Conservation (phyloP, 2,329 filamentous ascomycete genomes). For the Stagonosporopsis cucurbitacearum region DNA sequence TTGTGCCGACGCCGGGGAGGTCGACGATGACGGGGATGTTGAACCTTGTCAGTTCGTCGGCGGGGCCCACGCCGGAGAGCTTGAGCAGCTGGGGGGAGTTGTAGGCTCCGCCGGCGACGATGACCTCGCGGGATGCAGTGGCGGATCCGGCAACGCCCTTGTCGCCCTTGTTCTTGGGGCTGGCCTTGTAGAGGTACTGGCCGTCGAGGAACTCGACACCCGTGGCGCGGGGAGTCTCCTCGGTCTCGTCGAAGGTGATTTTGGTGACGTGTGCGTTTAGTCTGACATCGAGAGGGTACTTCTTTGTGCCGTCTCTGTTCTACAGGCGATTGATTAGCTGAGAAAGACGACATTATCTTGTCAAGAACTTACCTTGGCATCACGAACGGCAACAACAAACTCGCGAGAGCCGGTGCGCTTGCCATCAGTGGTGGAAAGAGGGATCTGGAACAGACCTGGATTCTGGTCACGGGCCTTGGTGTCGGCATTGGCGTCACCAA, state of each 20-base stretch:
- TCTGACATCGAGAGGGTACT: slow-evolving; percentile 63
- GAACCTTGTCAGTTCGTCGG: slow-evolving; percentile 59
- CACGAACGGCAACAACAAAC: slow-evolving; percentile 60
- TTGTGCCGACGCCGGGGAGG: slow-evolving; percentile 68
- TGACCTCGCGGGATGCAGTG: slow-evolving; percentile 42
- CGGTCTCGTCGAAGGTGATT: slow-evolving; percentile 69
- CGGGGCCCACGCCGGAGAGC: slow-evolving; percentile 67
- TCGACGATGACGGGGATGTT: slow-evolving; percentile 63
- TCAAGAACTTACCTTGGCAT: slow-evolving; percentile 44
- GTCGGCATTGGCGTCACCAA: slow-evolving; percentile 61
- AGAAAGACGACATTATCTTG: background rate
- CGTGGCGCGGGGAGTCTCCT: slow-evolving; percentile 58
- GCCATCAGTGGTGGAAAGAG: slow-evolving; percentile 58
- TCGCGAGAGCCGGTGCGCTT: slow-evolving; percentile 63
- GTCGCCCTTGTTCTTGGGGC: slow-evolving; percentile 42
- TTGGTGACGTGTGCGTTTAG: slow-evolving; percentile 71
- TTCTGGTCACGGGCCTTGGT: slow-evolving; percentile 53
- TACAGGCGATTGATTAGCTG: background rate
- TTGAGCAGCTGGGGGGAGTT: slow-evolving; percentile 70
- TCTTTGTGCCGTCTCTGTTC: slow-evolving; percentile 58
- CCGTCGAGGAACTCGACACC: slow-evolving; percentile 54
- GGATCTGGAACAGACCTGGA: slow-evolving; percentile 64
- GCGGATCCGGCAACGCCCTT: slow-evolving; percentile 48
- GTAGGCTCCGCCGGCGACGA: slow-evolving; percentile 59
- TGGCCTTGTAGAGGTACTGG: slow-evolving; percentile 52